phyloP scores from a whole-genome alignment of 2,329 filamentous ascomycete genomes.

The Salinomyces thailandicus region DNA sequence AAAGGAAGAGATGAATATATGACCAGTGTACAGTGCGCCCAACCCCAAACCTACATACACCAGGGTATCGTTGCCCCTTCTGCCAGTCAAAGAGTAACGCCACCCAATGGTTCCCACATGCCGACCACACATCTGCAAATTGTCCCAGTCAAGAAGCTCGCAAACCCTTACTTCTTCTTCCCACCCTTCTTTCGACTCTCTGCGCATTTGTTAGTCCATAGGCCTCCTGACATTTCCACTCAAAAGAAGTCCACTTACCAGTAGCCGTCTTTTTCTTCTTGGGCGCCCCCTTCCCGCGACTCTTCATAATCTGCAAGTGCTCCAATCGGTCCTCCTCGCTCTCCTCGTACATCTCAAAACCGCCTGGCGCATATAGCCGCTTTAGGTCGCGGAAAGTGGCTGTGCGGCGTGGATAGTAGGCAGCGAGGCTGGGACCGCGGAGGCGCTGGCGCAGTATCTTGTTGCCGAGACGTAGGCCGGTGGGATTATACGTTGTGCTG shows the following conservation, averaged over 20 bases:
- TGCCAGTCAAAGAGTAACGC: too few species aligned
- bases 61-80: too few species aligned
- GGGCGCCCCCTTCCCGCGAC: slow-evolving; percentile 75
- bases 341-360: slow-evolving; percentile 61
- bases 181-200: slow-evolving; percentile 1
- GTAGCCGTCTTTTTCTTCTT: slow-evolving; percentile 69
- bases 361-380: slow-evolving; percentile 57
- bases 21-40: too few species aligned
- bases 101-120: too few species aligned
- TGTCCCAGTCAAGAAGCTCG: too few species aligned
- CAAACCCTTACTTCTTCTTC: slow-evolving; percentile 2
- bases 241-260: slow-evolving; percentile 27
- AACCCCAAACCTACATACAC: too few species aligned
- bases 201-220: neutral
- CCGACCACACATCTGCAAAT: too few species aligned
- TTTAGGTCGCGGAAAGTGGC: slow-evolving; percentile 64
- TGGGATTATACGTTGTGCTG: slow-evolving; percentile 80
- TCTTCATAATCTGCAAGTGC: slow-evolving; percentile 51
- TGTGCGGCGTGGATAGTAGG: slow-evolving; percentile 77
- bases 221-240: neutral
- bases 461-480: slow-evolving; percentile 71
- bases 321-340: slow-evolving; percentile 70
- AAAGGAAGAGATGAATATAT: too few species aligned
- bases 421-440: slow-evolving; percentile 66
- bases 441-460: slow-evolving; percentile 84